Percentiles rank a stretch among this genome's conserved stretches.
These are phyloP conservation scores for Salinomyces thailandicus DNA, from an alignment of 2,329 filamentous ascomycete species.

Conservation along the genomic window DNA sequence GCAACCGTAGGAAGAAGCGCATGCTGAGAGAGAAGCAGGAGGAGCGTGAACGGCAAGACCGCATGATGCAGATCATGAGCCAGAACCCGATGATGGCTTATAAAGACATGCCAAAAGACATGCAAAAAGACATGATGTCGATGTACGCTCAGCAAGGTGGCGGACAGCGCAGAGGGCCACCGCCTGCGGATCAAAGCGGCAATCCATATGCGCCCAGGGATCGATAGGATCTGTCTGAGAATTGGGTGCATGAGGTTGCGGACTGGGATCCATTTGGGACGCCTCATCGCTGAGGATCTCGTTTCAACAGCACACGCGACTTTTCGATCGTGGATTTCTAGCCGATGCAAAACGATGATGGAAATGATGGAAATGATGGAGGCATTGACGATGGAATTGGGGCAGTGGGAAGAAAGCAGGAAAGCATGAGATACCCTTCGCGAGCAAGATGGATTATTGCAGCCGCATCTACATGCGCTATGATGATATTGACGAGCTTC, in stretches of 20 bases:
- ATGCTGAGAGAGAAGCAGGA: constrained; percentile 35
- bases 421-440: constrained; percentile 3
- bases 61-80: constrained; percentile 26
- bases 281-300: constrained; percentile 3
- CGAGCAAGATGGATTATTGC: background rate
- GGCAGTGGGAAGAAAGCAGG: background rate
- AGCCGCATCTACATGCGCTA: background rate
- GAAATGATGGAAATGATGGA: too few species aligned
- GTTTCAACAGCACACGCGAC: too few species aligned
- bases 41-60: constrained; percentile 30
- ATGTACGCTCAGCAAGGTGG: constrained; percentile 4
- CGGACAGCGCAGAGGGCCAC: background rate
- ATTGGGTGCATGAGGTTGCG: constrained; percentile 7
- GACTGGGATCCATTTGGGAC: constrained; percentile 12
- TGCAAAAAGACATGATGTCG: constrained; percentile 11
- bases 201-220: constrained; percentile 23
- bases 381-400: too few species aligned
- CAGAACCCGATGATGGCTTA: constrained; percentile 22
- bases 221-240: constrained; percentile 3
- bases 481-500: background rate
- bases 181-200: constrained; percentile 20
- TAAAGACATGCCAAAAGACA: too few species aligned
- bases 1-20: constrained; percentile 30
- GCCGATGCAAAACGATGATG: too few species aligned
- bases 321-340: too few species aligned